Conservation (phyloP, 495 filamentous ascomycete species). For the Neurospora sublineolata region DNA sequence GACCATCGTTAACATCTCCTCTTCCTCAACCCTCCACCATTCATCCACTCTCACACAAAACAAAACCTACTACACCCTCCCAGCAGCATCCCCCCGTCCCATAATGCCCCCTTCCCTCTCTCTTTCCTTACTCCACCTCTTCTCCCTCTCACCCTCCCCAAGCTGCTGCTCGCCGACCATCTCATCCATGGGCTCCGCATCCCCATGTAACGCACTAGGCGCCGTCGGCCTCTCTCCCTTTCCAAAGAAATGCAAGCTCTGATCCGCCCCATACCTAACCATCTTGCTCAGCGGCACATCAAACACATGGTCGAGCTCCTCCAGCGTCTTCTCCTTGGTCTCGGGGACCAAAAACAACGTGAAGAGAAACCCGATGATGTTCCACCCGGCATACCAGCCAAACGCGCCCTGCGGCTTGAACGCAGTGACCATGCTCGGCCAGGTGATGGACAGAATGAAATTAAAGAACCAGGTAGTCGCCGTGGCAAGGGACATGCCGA, state of each 20-base stretch:
- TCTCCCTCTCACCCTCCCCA: background rate
- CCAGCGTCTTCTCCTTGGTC: slow-evolving; percentile 70
- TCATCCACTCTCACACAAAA: background rate
- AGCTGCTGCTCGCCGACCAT: background rate
- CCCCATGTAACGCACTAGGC: background rate
- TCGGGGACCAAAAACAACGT: slow-evolving; percentile 70
- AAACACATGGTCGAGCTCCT: slow-evolving; percentile 52
- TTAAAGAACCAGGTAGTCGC: slow-evolving; percentile 65
- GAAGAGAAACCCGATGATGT: slow-evolving; percentile 54
- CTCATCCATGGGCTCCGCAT: background rate
- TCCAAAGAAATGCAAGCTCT: slow-evolving; percentile 1
- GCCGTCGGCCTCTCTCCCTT: background rate
- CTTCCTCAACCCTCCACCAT: background rate
- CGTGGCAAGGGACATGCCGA: slow-evolving; percentile 58
- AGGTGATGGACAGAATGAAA: slow-evolving; percentile 54
- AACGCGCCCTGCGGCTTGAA: slow-evolving; percentile 54
- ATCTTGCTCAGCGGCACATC: slow-evolving; percentile 1
- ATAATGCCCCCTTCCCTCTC: background rate
- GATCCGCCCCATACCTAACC: background rate
- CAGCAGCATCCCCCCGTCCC: background rate
- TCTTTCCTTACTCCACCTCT: background rate
- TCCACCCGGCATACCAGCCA: slow-evolving; percentile 58
- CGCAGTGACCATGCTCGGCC: slow-evolving; percentile 42
- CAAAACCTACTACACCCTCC: background rate
- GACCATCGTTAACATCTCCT: background rate